phyloP scores from a whole-genome alignment of 2,329 filamentous ascomycete species.

The Meredithiella fracta region DNA sequence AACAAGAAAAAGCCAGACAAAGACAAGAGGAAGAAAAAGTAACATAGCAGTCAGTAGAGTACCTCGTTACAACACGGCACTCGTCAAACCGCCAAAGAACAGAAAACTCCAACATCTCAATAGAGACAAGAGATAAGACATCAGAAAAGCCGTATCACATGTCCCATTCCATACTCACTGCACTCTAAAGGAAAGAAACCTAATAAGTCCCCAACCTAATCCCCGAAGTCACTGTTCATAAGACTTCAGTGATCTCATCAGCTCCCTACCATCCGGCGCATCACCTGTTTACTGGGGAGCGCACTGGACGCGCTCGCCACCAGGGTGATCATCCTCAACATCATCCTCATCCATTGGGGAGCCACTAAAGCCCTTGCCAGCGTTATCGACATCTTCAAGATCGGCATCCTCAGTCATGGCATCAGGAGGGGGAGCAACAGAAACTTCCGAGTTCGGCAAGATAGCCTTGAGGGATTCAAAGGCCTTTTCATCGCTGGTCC shows the following conservation, averaged over 20 bases:
- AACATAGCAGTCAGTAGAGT: background rate
- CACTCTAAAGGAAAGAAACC: background rate
- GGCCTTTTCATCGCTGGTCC: conserved; percentile 48
- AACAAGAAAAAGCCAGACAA: background rate
- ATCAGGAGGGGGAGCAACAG: conserved; percentile 56
- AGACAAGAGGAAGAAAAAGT: background rate
- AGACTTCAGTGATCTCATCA: background rate
- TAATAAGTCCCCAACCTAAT: background rate
- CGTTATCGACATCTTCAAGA: conserved; percentile 67
- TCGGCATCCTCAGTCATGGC: conserved; percentile 83
- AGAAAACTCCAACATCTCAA: conserved; percentile 2
- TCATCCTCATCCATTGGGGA: conserved; percentile 50
- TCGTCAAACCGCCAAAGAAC: background rate
- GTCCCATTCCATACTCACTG: background rate
- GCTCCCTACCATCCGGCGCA: background rate
- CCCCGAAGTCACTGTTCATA: background rate
- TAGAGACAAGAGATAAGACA: background rate
- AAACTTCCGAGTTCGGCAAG: conserved; percentile 52
- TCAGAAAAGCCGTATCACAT: background rate
- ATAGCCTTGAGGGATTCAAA: conserved; percentile 69
- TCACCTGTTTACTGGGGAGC: conserved; percentile 55
- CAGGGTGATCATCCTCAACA: conserved; percentile 58
- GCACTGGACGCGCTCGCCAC: conserved; percentile 69
- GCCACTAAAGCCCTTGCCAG: conserved; percentile 49
- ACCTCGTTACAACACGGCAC: background rate